phyloP scores from a whole-genome alignment of 2,329 filamentous ascomycete genomes.

The Hymenoscyphus fraxineus region DNA sequence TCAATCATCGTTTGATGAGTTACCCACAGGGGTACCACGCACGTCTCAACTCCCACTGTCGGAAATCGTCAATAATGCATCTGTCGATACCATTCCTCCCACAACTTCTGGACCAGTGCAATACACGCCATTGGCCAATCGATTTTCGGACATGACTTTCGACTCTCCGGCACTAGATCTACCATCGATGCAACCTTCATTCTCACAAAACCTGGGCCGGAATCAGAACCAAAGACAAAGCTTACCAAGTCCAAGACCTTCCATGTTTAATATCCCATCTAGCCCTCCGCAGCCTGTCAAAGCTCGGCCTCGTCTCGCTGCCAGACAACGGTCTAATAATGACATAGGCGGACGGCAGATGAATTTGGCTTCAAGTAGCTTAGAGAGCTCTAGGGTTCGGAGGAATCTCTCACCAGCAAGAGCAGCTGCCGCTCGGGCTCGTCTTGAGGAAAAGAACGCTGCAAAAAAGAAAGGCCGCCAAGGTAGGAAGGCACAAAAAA shows the following conservation, averaged over 20 bases:
- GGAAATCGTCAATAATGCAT: constrained; percentile 29
- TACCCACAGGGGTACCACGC: constrained; percentile 4
- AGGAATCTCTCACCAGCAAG: constrained; percentile 32
- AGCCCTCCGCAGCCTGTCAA: constrained; percentile 29
- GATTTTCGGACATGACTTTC: constrained; percentile 22
- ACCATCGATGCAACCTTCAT: constrained; percentile 22
- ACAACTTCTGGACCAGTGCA: constrained; percentile 24
- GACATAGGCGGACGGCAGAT: constrained; percentile 13
- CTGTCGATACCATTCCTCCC: constrained; percentile 22
- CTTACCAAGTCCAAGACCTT: constrained; percentile 27
- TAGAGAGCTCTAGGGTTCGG: constrained; percentile 23
- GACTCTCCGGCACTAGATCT: constrained; percentile 20
- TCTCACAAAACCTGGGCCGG: constrained; percentile 13
- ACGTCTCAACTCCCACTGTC: constrained; percentile 25
- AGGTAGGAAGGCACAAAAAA: constrained; percentile 9
- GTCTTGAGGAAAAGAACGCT: constrained; percentile 32
- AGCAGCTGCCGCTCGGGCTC: constrained; percentile 34
- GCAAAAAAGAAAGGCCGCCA: constrained; percentile 28
- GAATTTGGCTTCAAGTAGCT: constrained; percentile 21
- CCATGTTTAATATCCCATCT: constrained; percentile 31
- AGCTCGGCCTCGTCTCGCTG: constrained; percentile 19
- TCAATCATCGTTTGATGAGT: constrained; percentile 16
- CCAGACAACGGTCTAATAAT: constrained; percentile 19
- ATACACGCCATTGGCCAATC: constrained; percentile 24
- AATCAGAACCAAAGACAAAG: constrained; percentile 21